Conservation (phyloP, 108 stramenopile genomes). For the Nitzschia sp. region DNA sequence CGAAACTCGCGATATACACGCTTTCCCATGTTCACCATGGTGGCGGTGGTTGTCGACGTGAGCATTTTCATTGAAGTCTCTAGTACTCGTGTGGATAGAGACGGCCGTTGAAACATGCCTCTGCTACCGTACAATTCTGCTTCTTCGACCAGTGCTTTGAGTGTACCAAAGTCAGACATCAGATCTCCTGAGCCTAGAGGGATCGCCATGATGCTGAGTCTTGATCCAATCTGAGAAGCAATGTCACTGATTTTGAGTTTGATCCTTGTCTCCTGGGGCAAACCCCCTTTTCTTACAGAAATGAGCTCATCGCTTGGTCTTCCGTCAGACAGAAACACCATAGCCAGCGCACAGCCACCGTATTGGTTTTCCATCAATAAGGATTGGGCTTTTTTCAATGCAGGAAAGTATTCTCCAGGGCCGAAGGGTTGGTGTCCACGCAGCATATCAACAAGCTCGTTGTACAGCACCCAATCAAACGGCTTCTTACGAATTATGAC, state of each 20-base stretch:
- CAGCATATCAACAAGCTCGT: conserved; percentile 22
- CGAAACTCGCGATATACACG: neutral
- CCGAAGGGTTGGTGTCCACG: neutral
- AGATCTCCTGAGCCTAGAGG: neutral
- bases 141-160: neutral
- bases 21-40: neutral
- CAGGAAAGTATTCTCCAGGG: conserved; percentile 51
- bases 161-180: neutral
- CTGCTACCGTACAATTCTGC: neutral
- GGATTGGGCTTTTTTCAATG: conserved; percentile 32
- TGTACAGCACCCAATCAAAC: conserved; percentile 62
- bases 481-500: conserved; percentile 46
- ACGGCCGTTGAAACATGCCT: neutral
- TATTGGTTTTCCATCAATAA: conserved; percentile 1
- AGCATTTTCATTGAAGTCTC: neutral
- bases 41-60: neutral
- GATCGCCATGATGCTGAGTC: conserved; percentile 17
- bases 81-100: neutral
- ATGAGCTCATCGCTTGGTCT: conserved; percentile 37
- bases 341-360: conserved; percentile 24
- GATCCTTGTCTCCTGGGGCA: conserved; percentile 14
- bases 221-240: conserved; percentile 39
- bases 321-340: conserved; percentile 59
- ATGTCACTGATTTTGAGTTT: conserved; percentile 14
- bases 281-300: neutral